Conservation (phyloP, 768 basidiomycete genomes). For the Suillus placidus region DNA sequence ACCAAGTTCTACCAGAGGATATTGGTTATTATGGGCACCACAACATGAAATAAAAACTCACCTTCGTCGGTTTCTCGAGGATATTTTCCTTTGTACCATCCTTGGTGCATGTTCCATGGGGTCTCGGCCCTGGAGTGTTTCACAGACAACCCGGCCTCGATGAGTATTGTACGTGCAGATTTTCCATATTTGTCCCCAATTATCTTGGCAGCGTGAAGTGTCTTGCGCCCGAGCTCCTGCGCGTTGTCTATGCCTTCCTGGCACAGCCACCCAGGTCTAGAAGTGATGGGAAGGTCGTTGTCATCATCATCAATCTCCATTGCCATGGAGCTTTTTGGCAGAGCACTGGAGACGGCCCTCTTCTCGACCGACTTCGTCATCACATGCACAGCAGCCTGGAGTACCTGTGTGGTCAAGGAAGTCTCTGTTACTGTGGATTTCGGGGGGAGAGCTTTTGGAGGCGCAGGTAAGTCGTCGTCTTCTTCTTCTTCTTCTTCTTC, state of each 20-base stretch:
- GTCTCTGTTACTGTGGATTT: not conserved
- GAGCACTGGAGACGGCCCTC: too few relatives aligned
- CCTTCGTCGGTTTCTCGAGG: not conserved
- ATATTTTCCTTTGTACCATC: slow-evolving; percentile 1
- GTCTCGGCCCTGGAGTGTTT: slow-evolving; percentile 6
- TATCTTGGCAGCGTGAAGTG: not conserved
- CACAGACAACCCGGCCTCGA: not conserved
- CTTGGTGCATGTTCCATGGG: slow-evolving; percentile 12
- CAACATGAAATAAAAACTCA: not conserved
- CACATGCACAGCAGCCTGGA: too few relatives aligned
- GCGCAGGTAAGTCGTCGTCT: not conserved
- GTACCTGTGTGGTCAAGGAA: not conserved
- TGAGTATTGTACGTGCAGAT: not conserved
- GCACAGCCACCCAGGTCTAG: not conserved
- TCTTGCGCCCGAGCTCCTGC: not conserved
- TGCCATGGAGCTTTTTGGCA: too few relatives aligned
- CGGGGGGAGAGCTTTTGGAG: not conserved
- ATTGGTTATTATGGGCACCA: not conserved
- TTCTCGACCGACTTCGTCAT: too few relatives aligned
- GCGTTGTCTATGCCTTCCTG: not conserved
- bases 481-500: too few relatives aligned
- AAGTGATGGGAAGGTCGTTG: not conserved
- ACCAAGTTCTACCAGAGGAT: not conserved
- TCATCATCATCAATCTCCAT: not conserved
- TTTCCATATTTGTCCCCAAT: slow-evolving; percentile 8